These are phyloP conservation scores for Juglanconis oblonga DNA, from an alignment of 2,329 filamentous ascomycete genomes.

Conservation along the genomic window DNA sequence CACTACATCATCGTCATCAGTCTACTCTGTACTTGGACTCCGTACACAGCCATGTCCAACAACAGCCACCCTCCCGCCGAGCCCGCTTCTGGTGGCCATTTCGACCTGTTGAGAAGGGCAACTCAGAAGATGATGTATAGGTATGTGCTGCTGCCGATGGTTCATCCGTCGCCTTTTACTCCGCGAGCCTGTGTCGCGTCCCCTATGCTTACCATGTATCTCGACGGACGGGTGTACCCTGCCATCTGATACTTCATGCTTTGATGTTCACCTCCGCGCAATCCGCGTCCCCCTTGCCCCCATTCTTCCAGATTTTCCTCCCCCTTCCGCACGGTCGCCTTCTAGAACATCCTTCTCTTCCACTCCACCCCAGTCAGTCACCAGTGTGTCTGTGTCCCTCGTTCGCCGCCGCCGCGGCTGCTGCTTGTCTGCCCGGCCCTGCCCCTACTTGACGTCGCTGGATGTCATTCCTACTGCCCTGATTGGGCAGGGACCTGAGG, in stretches of 20 bases:
- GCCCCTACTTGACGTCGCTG: not conserved
- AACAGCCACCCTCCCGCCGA: constrained; percentile 32
- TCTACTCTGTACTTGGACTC: not conserved
- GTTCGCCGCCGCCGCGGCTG: too few relatives aligned
- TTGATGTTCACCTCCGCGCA: not conserved
- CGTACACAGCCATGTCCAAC: constrained; percentile 42
- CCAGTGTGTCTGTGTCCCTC: not conserved
- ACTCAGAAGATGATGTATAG: constrained; percentile 63
- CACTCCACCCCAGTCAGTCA: not conserved
- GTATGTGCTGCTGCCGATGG: constrained; percentile 38
- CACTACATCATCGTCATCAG: not conserved
- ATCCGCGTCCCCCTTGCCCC: not conserved
- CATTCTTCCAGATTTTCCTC: not conserved
- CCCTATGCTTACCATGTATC: not conserved
- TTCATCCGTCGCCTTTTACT: not conserved
- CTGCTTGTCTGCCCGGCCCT: not conserved
- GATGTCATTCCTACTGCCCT: constrained; percentile 2
- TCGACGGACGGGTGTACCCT: constrained; percentile 6
- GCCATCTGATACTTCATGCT: not conserved
- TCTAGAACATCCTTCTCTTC: not conserved
- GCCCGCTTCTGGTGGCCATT: constrained; percentile 42
- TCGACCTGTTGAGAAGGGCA: constrained; percentile 57
- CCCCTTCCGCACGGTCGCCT: constrained; percentile 1
- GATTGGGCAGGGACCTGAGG: not conserved
- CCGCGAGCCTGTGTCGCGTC: not conserved